Base-by-base conservation (phyloP, 768 basidiomycete species). In the Pleurotus cornucopiae region DNA sequence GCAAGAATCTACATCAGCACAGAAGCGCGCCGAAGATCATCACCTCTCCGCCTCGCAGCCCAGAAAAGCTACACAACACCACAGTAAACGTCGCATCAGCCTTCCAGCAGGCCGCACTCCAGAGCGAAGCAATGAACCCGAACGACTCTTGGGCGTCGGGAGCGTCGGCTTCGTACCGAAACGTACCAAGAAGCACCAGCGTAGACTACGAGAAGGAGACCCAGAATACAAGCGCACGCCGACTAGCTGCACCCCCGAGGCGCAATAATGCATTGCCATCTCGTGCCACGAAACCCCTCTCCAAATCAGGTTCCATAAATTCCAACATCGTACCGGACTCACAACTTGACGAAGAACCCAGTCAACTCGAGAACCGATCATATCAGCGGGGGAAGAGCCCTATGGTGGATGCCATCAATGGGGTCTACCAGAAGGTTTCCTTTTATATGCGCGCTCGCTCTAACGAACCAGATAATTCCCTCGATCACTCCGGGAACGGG, bases 61-160 rank as follows among this genome's bases (percentile, higher is more conserved):
- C 90, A 41, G 79, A 84, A 63, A 83, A 76, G 76, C 89, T 90
- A 57, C 88, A 88, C 64, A 89, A 91, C 70, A 94, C 92, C 45
- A 86, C 90, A 16, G 92, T 94, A 49, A 89, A 91, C 70, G 86
- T 92, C 64, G 92, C 91, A 7, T 81, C 82, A 63, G 92, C 91
- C 26, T 89, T 94, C 65, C 74, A 77, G 61, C 84, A 86, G 67
- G 92, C 91, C 16, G 88, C 80, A 18, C 73, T 71, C 66, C 73
- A 76, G 57, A 80, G 81, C 75, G 62, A 60, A 41, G 47, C 54
- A 52, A 61, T 61, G 60, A 82, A 79, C 61, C 82, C 83, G 25
- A 87, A 88, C 67, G 73, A 73, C 52, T 70, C 85, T 0, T 89
- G 88, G 89, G 83, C 83, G 2, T 85, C 88, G 2, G 76, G 79